Evolutionary conservation across 495 filamentous ascomycete genomes (phyloP), one percentile per base, ranked within the genome.

Genomic region (Penicillium waksmanii): DNA sequence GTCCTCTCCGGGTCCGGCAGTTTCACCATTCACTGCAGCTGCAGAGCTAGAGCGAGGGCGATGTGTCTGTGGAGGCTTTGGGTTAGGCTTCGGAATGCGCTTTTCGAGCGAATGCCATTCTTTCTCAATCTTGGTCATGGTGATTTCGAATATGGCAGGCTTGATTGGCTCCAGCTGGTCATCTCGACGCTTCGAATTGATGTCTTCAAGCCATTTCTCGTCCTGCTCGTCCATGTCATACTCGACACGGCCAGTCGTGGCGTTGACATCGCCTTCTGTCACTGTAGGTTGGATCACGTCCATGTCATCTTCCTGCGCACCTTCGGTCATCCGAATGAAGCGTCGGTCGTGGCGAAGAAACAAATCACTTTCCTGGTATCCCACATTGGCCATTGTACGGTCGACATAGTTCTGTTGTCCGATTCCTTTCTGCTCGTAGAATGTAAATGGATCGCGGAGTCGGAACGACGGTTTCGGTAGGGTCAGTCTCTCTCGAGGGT

Each of bases 171-270:
- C 90, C 19, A 90, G 83, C 36, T 88, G 85, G 57, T 88, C 81
- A 3, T 80, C 77, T 66, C 87, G 88, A 36, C 96, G 84, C 57
- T 89, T 85, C 7, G 76, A 74, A 66, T 99, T 99, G 62, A 91
- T 85, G 43, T 84, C 84, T 56, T 96, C 89, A 23, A 99, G 79
- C 95, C 96, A 98, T 75, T 93, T 90, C 54, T 96, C 93, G 70
- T 99, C 95, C 68, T 99, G 95, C 73, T 98, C 95, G 67, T 99
- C 95, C 95, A 99, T 98, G 65, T 99, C 95, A 66, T 99, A 99
- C 65, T 99, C 95, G 42, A 97, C 95, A 34, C 91, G 85, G 40
- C 92, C 90, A 27, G 91, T 83, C 3, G 78, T 75, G 7, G 77
- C 67, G 62, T 84, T 84, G 5, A 76, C 68, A 33, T 92, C 89